Evolutionary conservation across 371 early-diverging fungal genomes (phyloP).

Genomic region (Basidiobolus meristosporus): DNA sequence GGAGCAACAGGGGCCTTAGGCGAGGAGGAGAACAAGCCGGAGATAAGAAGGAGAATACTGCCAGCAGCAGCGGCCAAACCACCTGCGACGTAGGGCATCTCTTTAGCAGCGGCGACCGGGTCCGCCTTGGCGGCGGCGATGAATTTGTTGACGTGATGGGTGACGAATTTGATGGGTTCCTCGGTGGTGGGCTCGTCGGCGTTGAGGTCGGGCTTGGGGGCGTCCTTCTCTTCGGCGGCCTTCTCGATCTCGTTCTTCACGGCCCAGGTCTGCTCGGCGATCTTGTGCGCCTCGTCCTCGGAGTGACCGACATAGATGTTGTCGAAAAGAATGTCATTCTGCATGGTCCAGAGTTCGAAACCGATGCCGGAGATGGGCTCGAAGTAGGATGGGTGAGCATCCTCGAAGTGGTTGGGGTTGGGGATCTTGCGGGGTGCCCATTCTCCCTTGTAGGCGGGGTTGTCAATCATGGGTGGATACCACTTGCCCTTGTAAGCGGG

Average conservation of each 20-base stretch:
- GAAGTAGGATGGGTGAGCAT: conserved; percentile 36
- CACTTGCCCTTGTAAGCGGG: conserved; percentile 79
- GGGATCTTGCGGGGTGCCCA: conserved; percentile 82
- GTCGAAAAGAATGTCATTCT: conserved; percentile 79
- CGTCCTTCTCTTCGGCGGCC: conserved; percentile 10
- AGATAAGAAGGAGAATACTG: conserved; percentile 11
- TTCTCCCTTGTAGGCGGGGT: conserved; percentile 88
- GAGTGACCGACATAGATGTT: conserved; percentile 71
- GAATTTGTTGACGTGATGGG: conserved; percentile 14
- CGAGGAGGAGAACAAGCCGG: conserved; percentile 13
- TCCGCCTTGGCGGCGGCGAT: conserved; percentile 13
- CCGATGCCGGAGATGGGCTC: conserved; percentile 61
- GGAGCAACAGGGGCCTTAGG: conserved; percentile 8
- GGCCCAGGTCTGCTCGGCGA: conserved; percentile 36
- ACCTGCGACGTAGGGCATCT: conserved; percentile 19
- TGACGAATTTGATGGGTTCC: conserved; percentile 9
- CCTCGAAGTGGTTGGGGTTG: conserved; percentile 74
- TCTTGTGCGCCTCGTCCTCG: conserved; percentile 37
- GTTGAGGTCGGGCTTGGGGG: conserved; percentile 7
- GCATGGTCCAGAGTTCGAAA: conserved; percentile 94
- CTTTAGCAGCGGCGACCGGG: conserved; percentile 25
- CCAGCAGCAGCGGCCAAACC: conserved; percentile 11
- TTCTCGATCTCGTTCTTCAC: conserved; percentile 33
- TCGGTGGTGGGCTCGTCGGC: conserved; percentile 7
- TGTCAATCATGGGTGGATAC: conserved; percentile 69